Evolutionary conservation across 2,329 filamentous ascomycete genomes (phyloP), one percentile per base, ranked within the genome.

Genomic region (Curvularia sp.): DNA sequence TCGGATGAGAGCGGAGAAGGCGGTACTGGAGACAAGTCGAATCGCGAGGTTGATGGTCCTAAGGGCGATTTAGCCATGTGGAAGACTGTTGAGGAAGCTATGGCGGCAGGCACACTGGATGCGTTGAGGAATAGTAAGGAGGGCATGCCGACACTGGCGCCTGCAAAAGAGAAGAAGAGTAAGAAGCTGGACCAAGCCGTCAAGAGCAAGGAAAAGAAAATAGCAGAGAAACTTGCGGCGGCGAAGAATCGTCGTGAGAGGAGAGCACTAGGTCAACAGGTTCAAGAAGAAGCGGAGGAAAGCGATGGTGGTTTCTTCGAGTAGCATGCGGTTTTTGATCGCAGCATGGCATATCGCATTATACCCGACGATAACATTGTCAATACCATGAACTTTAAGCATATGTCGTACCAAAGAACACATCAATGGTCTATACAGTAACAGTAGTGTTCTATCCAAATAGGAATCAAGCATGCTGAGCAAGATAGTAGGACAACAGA

Each of bases 71-170:
- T 83, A 6, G 82, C 85, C n/a, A 84, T 93, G 80, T 93, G 90
- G 90, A 77, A 78, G 15, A 77, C 82, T 13, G 83, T 94, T 18
- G 89, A 91, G 77, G 80, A 85, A 68, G 83, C 87, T 12, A 87
- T 89, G 80, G 78, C 80, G 52, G 80, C 86, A 36, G 87, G 87
- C 6, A 79, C 79, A 13, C 71, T 90, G 50, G 81, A 84, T 58
- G 78, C 72, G 51, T 69, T 90, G 49, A 81, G 87, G 50, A 85
- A 89, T 64, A 82, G 86, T 58, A 69, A 74, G 30, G 68, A 69
- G 28, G 69, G 59, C 5, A 51, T 71, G 49, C 67, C 65, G 13
- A 66, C 63, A 46, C 25, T 27, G 21, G 64, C 63, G n/a, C 65
- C 66, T 50, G 52, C 58, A 7, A 68, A 71, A 49, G 65, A 73